A percentile compares a stretch with the other conserved stretches of the same genome.
phyloP scores from a whole-genome alignment of 2,329 filamentous ascomycete genomes.

The Daldinia eschscholtzii region DNA sequence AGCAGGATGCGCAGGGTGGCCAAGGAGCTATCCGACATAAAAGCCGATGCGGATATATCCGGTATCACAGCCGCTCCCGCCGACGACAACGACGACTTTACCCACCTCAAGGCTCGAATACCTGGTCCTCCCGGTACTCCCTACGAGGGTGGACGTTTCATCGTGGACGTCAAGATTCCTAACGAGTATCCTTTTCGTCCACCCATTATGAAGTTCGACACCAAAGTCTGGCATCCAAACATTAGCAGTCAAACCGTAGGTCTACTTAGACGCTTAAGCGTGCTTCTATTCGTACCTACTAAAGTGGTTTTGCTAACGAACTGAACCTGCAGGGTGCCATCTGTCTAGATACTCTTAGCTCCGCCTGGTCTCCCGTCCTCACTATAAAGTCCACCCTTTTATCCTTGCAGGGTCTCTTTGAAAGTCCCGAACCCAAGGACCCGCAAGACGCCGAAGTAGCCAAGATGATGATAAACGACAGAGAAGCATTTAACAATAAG shows the following conservation, averaged over 20 bases:
- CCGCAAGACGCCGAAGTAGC: constrained; percentile 97
- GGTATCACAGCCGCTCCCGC: constrained; percentile 78
- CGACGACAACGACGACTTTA: constrained; percentile 74
- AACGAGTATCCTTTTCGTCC: constrained; percentile 93
- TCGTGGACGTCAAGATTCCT: constrained; percentile 88
- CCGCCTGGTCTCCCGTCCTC: constrained; percentile 93
- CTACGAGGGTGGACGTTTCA: constrained; percentile 87
- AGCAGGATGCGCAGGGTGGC: constrained; percentile 71
- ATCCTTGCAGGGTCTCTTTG: constrained; percentile 91
- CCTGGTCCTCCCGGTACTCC: constrained; percentile 91
- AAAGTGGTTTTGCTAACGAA: constrained; percentile 1
- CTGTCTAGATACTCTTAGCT: constrained; percentile 91
- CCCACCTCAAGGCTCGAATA: constrained; percentile 86
- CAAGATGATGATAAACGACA: constrained; percentile 84
- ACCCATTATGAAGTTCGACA: constrained; percentile 90
- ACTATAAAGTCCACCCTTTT: constrained; percentile 96
- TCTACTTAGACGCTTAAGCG: constrained; percentile 35
- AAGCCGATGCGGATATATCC: constrained; percentile 75
- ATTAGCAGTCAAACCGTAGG: constrained; percentile 91
- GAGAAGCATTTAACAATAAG: constrained; percentile 81
- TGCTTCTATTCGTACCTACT: background rate
- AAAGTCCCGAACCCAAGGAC: constrained; percentile 93
- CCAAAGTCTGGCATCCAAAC: constrained; percentile 97
- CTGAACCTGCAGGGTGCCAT: constrained; percentile 80
- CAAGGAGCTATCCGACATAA: constrained; percentile 83